These are phyloP conservation scores for Nicotiana attenuata DNA, from an alignment of 257 asterid species.

Conservation along the genomic window DNA sequence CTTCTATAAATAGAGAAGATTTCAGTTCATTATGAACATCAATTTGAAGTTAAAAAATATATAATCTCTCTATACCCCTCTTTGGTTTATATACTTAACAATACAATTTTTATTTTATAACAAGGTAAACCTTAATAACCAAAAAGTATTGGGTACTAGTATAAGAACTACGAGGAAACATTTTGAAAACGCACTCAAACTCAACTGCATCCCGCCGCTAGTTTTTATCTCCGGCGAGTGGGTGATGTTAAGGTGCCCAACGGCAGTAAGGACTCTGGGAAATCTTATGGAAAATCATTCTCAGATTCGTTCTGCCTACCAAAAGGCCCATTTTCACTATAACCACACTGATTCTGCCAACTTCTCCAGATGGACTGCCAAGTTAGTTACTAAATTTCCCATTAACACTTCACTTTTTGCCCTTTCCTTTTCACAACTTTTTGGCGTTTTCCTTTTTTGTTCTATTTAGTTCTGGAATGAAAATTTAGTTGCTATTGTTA, in stretches of 20 bases:
- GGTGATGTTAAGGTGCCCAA: constrained; percentile 16
- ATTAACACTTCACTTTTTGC: not conserved
- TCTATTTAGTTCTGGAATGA: not conserved
- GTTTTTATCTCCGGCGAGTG: not conserved
- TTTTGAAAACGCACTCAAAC: not conserved
- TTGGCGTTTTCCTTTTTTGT: not conserved
- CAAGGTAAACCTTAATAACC: too few relatives aligned
- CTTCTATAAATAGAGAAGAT: too few relatives aligned
- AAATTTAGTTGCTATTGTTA: not conserved
- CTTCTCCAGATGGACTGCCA: constrained; percentile 61
- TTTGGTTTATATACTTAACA: too few relatives aligned
- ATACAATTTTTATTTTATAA: too few relatives aligned
- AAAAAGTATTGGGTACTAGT: too few relatives aligned
- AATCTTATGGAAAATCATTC: constrained; percentile 41
- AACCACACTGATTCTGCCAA: constrained; percentile 65
- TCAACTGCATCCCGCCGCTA: not conserved
- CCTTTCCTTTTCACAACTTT: not conserved
- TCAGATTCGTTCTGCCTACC: constrained; percentile 2
- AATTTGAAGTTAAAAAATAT: too few relatives aligned
- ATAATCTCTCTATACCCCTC: too few relatives aligned
- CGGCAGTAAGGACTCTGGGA: constrained; percentile 33
- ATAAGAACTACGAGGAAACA: not conserved
- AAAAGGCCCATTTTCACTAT: constrained; percentile 46
- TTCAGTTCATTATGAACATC: too few relatives aligned
- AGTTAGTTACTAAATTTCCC: constrained; percentile 21